phyloP scores from a whole-genome alignment of 2,329 filamentous ascomycete species.

The Alternaria gansuensis region DNA sequence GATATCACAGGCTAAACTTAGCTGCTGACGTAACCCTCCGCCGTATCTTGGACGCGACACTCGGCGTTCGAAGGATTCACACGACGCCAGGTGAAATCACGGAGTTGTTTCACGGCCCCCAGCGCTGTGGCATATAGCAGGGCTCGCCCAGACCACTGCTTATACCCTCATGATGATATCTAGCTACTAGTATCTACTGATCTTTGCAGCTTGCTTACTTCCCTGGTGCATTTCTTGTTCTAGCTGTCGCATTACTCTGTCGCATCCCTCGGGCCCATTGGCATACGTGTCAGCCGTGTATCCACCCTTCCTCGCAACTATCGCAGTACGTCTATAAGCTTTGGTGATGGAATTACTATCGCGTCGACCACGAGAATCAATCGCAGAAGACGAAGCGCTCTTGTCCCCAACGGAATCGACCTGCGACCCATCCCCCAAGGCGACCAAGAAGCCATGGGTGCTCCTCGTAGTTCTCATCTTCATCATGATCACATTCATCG shows the following conservation, averaged over 20 bases:
- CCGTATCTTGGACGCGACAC: background rate
- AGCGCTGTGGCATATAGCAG: background rate
- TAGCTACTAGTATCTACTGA: background rate
- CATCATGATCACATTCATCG: slow-evolving; percentile 56
- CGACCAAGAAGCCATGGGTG: slow-evolving; percentile 46
- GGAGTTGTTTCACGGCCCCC: slow-evolving; percentile 1
- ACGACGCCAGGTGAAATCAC: slow-evolving; percentile 2
- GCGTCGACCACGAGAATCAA: slow-evolving; percentile 24
- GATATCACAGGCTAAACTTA: slow-evolving; percentile 2
- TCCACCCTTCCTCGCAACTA: background rate
- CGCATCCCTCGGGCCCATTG: slow-evolving; percentile 1
- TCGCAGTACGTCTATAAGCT: background rate
- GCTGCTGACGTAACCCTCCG: slow-evolving; percentile 12
- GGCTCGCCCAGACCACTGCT: background rate
- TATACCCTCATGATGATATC: background rate
- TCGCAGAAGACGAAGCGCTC: slow-evolving; percentile 32
- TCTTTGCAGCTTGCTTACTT: background rate
- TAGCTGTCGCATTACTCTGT: background rate
- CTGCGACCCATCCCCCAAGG: background rate
- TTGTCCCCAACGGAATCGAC: slow-evolving; percentile 26
- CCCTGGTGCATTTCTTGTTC: background rate
- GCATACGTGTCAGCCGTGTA: background rate
- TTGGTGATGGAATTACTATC: slow-evolving; percentile 20
- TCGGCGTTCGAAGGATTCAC: slow-evolving; percentile 1
- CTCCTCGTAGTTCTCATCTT: slow-evolving; percentile 49